Conservation (phyloP, 768 basidiomycete genomes). For the Suillus luteus region DNA sequence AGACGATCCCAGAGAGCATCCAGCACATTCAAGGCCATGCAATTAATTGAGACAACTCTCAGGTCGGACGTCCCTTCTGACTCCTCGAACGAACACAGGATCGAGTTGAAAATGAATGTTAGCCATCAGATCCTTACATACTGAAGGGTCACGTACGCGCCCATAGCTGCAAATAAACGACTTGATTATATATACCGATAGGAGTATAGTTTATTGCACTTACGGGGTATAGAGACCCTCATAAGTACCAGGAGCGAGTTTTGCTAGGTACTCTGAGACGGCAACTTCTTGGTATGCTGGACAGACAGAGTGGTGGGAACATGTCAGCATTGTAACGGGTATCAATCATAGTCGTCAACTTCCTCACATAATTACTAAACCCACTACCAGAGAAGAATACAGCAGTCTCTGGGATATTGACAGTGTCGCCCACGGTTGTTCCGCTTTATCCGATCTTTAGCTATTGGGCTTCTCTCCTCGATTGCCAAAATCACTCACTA, state of each 20-base stretch:
- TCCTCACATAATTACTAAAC: slow-evolving; percentile 64
- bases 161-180: slow-evolving; percentile 41
- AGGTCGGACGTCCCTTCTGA: slow-evolving; percentile 40
- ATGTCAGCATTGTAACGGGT: slow-evolving; percentile 13
- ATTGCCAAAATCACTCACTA: slow-evolving; percentile 39
- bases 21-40: slow-evolving; percentile 72
- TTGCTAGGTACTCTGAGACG: slow-evolving; percentile 46
- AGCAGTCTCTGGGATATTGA: slow-evolving; percentile 58
- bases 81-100: slow-evolving; percentile 46
- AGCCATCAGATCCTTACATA: background rate
- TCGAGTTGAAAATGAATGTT: slow-evolving; percentile 50
- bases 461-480: background rate
- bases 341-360: background rate
- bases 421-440: slow-evolving; percentile 74
- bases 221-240: slow-evolving; percentile 62
- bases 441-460: slow-evolving; percentile 45
- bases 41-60: slow-evolving; percentile 66
- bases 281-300: slow-evolving; percentile 54
- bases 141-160: slow-evolving; percentile 42
- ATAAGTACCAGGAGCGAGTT: slow-evolving; percentile 51
- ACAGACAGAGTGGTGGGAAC: slow-evolving; percentile 44
- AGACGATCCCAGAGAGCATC: slow-evolving; percentile 74
- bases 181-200: slow-evolving; percentile 16
- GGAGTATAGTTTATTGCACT: slow-evolving; percentile 26
- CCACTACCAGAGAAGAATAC: slow-evolving; percentile 71